Evolutionary conservation across 495 filamentous ascomycete genomes (phyloP), one percentile per base, ranked within the genome.

Genomic region (Niebla homalea): DNA sequence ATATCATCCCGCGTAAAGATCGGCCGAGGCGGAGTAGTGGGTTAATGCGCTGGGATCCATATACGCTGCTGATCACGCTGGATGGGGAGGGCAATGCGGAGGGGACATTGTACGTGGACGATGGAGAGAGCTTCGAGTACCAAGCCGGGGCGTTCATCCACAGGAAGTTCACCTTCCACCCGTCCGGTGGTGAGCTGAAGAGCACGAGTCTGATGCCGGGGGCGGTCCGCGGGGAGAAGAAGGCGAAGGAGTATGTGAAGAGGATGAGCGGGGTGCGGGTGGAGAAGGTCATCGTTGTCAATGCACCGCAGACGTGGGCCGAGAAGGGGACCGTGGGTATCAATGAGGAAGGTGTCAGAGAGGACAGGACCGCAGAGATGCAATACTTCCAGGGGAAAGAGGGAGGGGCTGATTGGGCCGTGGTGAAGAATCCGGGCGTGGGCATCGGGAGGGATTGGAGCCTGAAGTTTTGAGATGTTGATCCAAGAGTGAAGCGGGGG

Each of bases 31-130:
- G 89, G 46, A 89, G 84, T 55, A 84, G 79, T 48, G 83, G 83
- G 5, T 70, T 96, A 8, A 96, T 97, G 93, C 82, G 77, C 58
- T 93, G 78, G 68, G 92, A 98, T 61, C 88, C 90, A 5, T 94
- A 94, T 66, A 97, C 92, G 8, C 75, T 98, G 2, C 79, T 97
- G 36, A 70, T 97, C 4, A 76, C 80, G 1, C 67, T 94, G n/a
- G 69, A 76, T 56, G 78, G 37, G 6, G 71, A 78, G 29, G 80
- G 80, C 40, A 73, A 77, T 46, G 89, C 92, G 0, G 79, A 85
- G 45, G 92, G 92, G 23, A 78, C 79, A 4, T 67, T 98, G 23
- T 98, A 97, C 58, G 69, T 93, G 43, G 92, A 97, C 58, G 92
- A 98, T 56, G 93, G 92, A 22, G 89, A 95, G 68, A 85, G 83